A percentile compares a stretch with the other conserved stretches of the same genome.
Conservation (phyloP, 345 rosid genomes). For the Linum trigynum region DNA sequence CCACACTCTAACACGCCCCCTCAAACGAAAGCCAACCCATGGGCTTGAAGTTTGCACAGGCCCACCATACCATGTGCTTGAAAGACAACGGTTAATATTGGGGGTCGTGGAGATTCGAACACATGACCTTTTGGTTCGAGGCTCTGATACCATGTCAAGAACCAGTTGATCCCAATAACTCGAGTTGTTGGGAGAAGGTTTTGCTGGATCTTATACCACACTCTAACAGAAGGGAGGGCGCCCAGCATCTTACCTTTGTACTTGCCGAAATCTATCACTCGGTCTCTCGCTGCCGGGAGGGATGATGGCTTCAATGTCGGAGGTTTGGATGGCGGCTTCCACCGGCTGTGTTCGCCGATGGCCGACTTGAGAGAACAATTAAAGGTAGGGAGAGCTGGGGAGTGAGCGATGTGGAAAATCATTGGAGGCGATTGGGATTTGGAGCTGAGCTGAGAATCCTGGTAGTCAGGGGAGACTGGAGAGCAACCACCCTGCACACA, state of each 20-base stretch:
- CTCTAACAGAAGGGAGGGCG: too few species aligned
- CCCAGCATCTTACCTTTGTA: constrained; percentile 85
- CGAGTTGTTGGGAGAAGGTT: too few species aligned
- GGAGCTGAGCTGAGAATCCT: neutral
- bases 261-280: constrained; percentile 61
- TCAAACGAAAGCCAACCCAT: too few species aligned
- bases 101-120: too few species aligned
- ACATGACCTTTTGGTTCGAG: too few species aligned
- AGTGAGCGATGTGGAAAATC: constrained; percentile 1
- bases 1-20: too few species aligned
- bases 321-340: neutral
- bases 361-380: constrained; percentile 13
- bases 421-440: neutral
- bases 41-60: too few species aligned
- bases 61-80: too few species aligned
- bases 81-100: too few species aligned
- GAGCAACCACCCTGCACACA: neutral
- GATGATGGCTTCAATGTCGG: constrained; percentile 10
- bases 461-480: neutral
- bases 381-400: constrained; percentile 16
- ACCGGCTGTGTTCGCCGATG: neutral
- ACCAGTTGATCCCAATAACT: too few species aligned
- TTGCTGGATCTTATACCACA: too few species aligned
- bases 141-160: too few species aligned
- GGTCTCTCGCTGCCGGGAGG: constrained; percentile 44